phyloP scores from a whole-genome alignment of 106 monocot genomes.

The Narthecium ossifragum region DNA sequence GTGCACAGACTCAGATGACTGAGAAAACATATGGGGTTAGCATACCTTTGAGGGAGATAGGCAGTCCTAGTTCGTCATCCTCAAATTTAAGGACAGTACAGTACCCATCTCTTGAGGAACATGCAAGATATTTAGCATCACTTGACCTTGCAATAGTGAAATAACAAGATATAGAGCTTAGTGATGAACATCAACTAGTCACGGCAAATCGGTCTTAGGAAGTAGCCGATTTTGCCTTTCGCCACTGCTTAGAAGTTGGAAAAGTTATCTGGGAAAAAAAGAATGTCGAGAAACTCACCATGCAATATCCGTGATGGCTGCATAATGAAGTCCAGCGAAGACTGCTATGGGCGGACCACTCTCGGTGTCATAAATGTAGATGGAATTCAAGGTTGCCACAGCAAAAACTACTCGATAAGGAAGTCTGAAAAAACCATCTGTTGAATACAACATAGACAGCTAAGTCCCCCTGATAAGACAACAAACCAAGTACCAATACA shows the following conservation, averaged over 20 bases:
- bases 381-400: slow-evolving; percentile 82
- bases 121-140: slow-evolving; percentile 74
- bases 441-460: slow-evolving; percentile 2
- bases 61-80: slow-evolving; percentile 64
- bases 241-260: not conserved
- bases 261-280: not conserved
- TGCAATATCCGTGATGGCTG: slow-evolving; percentile 89
- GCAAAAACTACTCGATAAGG: slow-evolving; percentile 91
- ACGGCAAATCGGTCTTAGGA: not conserved
- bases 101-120: slow-evolving; percentile 84
- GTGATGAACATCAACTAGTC: not conserved
- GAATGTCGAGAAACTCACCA: slow-evolving; percentile 40
- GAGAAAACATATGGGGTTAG: not conserved
- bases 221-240: not conserved
- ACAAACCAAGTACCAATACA: not conserved
- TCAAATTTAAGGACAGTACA: slow-evolving; percentile 91
- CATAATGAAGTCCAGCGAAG: slow-evolving; percentile 88
- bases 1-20: not conserved
- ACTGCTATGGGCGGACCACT: slow-evolving; percentile 71
- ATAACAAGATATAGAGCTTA: not conserved
- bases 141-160: slow-evolving; percentile 43
- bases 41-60: slow-evolving; percentile 50
- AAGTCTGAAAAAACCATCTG: slow-evolving; percentile 71
- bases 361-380: slow-evolving; percentile 90
- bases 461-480: slow-evolving; percentile 7